Conservation (phyloP, 305 asterid species). For the Solanum chacoense region DNA sequence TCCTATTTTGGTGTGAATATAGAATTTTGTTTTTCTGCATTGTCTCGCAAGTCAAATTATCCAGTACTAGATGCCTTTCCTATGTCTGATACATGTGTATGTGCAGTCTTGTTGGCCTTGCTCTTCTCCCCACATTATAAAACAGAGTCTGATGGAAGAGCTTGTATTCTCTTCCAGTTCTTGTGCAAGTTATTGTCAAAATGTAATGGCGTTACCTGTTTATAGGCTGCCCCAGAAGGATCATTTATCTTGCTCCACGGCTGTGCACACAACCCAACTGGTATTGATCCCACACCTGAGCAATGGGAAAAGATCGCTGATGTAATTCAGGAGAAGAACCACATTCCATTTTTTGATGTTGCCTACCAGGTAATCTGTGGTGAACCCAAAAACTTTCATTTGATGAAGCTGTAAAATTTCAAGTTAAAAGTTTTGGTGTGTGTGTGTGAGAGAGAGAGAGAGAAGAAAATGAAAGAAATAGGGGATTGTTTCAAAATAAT, state of each 20-base stretch:
- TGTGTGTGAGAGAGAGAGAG: neutral
- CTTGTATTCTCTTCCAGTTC: neutral
- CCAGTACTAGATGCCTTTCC: neutral
- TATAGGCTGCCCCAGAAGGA: conserved; percentile 90
- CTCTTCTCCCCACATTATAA: neutral
- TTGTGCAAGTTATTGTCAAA: neutral
- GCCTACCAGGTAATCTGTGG: conserved; percentile 77
- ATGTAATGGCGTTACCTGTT: conserved; percentile 4
- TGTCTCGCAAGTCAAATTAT: neutral
- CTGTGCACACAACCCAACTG: conserved; percentile 98
- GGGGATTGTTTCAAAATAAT: neutral
- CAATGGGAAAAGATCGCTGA: conserved; percentile 92
- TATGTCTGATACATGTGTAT: neutral
- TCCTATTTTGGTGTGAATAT: neutral
- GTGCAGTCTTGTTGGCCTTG: neutral
- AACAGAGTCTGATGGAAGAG: neutral
- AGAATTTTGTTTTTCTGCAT: neutral
- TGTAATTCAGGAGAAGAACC: conserved; percentile 85
- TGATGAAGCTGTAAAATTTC: neutral
- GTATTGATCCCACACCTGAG: conserved; percentile 89
- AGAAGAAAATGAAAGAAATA: neutral
- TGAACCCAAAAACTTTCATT: neutral
- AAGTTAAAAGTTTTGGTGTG: neutral
- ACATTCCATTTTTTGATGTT: conserved; percentile 92
- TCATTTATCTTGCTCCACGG: conserved; percentile 93